Conservation (phyloP, 306 rosid genomes). For the Luffa aegyptiaca region DNA sequence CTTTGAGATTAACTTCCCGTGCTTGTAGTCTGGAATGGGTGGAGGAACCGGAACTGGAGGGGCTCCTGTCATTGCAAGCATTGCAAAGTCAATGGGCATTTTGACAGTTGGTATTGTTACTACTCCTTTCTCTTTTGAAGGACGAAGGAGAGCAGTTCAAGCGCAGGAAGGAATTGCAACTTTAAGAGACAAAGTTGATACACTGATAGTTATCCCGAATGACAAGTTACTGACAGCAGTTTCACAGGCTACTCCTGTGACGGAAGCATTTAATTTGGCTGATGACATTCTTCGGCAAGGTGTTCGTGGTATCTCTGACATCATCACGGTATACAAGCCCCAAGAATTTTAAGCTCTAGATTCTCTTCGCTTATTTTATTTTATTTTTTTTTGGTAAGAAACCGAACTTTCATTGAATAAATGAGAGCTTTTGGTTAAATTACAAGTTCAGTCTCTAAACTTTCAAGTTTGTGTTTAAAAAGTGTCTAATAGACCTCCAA, state of each 20-base stretch:
- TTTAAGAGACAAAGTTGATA: conserved; percentile 90
- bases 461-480: too few relatives aligned
- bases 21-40: conserved; percentile 92
- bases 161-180: conserved; percentile 99
- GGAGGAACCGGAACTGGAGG: conserved; percentile 99
- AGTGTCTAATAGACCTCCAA: too few relatives aligned
- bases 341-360: not conserved
- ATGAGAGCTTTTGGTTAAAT: too few relatives aligned
- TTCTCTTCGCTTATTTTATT: not conserved
- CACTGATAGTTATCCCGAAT: conserved; percentile 94
- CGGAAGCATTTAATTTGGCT: conserved; percentile 96
- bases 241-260: conserved; percentile 91
- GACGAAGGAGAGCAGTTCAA: conserved; percentile 96
- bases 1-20: conserved; percentile 9
- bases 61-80: conserved; percentile 91
- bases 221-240: conserved; percentile 96
- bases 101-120: conserved; percentile 97
- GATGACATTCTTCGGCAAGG: conserved; percentile 99
- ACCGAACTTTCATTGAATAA: too few relatives aligned
- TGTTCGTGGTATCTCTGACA: conserved; percentile 98
- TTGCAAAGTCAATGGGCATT: conserved; percentile 95
- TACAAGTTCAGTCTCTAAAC: too few relatives aligned
- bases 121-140: conserved; percentile 96
- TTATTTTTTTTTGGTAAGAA: too few relatives aligned
- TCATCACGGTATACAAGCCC: conserved; percentile 57